A percentile compares a stretch with the other conserved stretches of the same genome.
Conservation (phyloP, 2,329 filamentous ascomycete genomes). For the Blastomyces gilchristii region DNA sequence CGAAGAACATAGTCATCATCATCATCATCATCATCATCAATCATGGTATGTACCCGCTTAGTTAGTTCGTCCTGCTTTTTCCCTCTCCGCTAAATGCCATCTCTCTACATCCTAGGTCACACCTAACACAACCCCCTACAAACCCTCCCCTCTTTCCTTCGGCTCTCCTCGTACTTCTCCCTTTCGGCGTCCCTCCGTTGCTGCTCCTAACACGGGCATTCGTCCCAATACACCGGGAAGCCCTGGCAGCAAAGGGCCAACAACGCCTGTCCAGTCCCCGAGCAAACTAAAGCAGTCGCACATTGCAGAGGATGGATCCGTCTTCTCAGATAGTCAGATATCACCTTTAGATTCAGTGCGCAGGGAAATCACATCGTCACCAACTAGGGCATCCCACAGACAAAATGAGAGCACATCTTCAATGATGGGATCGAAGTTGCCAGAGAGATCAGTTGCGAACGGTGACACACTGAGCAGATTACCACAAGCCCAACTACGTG, state of each 20-base stretch:
- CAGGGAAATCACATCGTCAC: slow-evolving; percentile 32
- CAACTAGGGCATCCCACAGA: slow-evolving; percentile 27
- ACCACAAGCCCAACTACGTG: slow-evolving; percentile 71
- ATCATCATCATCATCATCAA: neutral
- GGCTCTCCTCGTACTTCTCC: slow-evolving; percentile 60
- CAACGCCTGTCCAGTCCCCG: slow-evolving; percentile 36
- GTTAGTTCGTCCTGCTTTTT: too few relatives aligned
- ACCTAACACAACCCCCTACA: slow-evolving; percentile 53
- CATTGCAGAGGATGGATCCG: slow-evolving; percentile 34
- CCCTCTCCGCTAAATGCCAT: neutral
- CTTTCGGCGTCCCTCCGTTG: slow-evolving; percentile 51
- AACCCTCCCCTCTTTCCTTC: slow-evolving; percentile 61
- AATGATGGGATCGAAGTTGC: slow-evolving; percentile 21
- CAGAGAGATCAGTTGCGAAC: slow-evolving; percentile 19
- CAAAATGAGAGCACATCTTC: slow-evolving; percentile 22
- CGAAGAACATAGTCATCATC: neutral
- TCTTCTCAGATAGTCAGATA: slow-evolving; percentile 21
- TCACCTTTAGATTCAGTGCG: slow-evolving; percentile 28
- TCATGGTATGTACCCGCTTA: neutral
- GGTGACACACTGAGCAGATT: slow-evolving; percentile 30
- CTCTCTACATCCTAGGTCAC: slow-evolving; percentile 21
- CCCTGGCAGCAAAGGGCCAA: slow-evolving; percentile 32
- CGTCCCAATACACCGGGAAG: slow-evolving; percentile 41
- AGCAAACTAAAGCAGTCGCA: slow-evolving; percentile 41
- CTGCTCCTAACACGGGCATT: slow-evolving; percentile 44